A percentile compares a stretch with the other conserved stretches of the same genome.
Evolutionary conservation across 148 eudicot species (phyloP).

Genomic region (Dianthus caryophyllus): DNA sequence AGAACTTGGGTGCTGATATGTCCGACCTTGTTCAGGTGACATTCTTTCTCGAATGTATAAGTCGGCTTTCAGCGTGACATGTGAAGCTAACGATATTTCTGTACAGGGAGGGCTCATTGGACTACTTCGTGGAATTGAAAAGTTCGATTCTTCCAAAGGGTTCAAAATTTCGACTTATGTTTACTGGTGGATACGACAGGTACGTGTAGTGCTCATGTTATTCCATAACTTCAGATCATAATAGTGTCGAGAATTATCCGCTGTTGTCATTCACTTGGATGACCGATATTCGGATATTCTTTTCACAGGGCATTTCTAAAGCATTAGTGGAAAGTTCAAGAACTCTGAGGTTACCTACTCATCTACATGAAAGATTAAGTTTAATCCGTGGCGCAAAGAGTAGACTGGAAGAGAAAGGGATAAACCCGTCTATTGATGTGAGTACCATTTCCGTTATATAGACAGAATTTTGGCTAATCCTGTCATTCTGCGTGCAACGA

Average conservation of each 20-base stretch:
- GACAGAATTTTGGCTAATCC: background rate
- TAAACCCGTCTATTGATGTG: constrained; percentile 78
- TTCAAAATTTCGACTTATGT: constrained; percentile 92
- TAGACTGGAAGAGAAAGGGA: constrained; percentile 71
- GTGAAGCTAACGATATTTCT: constrained; percentile 9
- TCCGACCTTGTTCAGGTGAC: constrained; percentile 88
- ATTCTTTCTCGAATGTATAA: constrained; percentile 5
- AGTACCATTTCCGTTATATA: constrained; percentile 22
- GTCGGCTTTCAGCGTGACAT: background rate
- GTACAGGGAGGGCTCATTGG: constrained; percentile 89
- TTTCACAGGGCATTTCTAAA: constrained; percentile 80
- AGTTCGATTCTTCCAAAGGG: constrained; percentile 94
- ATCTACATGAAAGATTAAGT: constrained; percentile 80
- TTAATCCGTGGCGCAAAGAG: constrained; percentile 73
- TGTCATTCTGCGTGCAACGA: background rate
- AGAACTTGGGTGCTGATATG: constrained; percentile 91
- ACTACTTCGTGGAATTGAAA: constrained; percentile 89
- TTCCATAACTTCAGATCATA: no score
- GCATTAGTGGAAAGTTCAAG: constrained; percentile 75
- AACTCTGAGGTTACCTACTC: constrained; percentile 75
- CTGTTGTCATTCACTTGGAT: background rate
- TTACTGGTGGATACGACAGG: constrained; percentile 99
- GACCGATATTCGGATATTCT: background rate
- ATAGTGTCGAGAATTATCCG: background rate
- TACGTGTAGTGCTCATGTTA: constrained; percentile 31